These are phyloP conservation scores for Mantamonas sphyraenae DNA, from an alignment of 78 protist species.

Conservation along the genomic window DNA sequence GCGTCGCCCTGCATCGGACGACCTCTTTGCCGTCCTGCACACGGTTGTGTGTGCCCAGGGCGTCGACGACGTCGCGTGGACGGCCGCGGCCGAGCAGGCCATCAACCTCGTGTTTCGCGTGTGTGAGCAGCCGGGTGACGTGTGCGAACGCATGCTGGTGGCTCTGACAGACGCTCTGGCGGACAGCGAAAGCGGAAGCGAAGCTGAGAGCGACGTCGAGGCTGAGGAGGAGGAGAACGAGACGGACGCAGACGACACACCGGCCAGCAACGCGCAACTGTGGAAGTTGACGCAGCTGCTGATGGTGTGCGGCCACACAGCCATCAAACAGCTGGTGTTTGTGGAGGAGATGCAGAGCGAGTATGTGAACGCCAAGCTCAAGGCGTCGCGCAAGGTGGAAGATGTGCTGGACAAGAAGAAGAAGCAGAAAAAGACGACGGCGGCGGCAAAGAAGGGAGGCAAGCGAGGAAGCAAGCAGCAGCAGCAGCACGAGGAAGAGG, in stretches of 20 bases:
- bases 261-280: too few relatives aligned
- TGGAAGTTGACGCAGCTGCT: too few relatives aligned
- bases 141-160: background rate
- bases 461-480: background rate
- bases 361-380: too few relatives aligned
- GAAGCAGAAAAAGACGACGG: background rate
- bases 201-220: too few relatives aligned
- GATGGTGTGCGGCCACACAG: slow-evolving; percentile 34
- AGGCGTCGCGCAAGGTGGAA: background rate
- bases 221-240: too few relatives aligned
- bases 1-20: too few relatives aligned
- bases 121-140: background rate
- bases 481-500: too few relatives aligned
- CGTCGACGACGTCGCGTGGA: too few relatives aligned
- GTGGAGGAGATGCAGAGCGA: slow-evolving; percentile 30
- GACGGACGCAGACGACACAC: too few relatives aligned
- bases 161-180: background rate
- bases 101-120: background rate
- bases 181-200: too few relatives aligned
- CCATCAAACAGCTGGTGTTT: slow-evolving; percentile 48
- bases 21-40: too few relatives aligned
- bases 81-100: slow-evolving; percentile 6
- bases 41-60: too few relatives aligned
- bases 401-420: background rate
- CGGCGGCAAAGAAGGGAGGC: background rate